Evolutionary conservation across 805 yeast species (phyloP).

Genomic region (Zygosaccharomyces bailii): DNA sequence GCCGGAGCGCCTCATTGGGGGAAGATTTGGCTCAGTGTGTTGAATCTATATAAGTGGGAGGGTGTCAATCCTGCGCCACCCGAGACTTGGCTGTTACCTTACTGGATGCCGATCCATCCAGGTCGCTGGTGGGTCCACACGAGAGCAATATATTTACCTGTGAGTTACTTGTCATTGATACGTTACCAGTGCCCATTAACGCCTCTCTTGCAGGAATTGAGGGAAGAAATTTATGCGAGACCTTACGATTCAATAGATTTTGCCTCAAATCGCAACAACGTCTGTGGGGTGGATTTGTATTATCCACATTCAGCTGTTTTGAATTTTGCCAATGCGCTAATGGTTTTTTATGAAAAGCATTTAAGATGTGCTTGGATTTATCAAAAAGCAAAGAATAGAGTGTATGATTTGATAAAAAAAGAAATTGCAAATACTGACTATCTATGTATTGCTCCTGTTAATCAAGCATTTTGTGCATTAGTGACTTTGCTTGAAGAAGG

Average conservation of each 20-base stretch:
- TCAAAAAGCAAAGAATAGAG: conserved; percentile 47
- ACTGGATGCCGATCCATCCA: conserved; percentile 79
- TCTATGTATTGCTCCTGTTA: conserved; percentile 90
- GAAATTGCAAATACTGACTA: conserved; percentile 77
- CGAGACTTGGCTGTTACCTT: conserved; percentile 87
- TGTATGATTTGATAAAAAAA: conserved; percentile 62
- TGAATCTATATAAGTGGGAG: conserved; percentile 86
- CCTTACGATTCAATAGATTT: conserved; percentile 71
- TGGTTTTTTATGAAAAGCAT: conserved; percentile 64
- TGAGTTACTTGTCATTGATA: conserved; percentile 72
- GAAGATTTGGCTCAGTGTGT: conserved; percentile 78
- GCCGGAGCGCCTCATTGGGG: conserved; percentile 96
- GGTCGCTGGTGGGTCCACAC: conserved; percentile 99
- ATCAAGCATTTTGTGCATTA: conserved; percentile 76
- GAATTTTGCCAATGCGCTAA: conserved; percentile 54
- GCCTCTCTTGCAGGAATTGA: conserved; percentile 59
- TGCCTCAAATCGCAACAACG: conserved; percentile 66
- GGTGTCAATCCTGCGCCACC: conserved; percentile 99
- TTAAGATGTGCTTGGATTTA: conserved; percentile 75
- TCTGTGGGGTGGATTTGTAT: conserved; percentile 88
- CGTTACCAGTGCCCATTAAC: conserved; percentile 54
- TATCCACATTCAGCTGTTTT: conserved; percentile 82
- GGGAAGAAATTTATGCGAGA: conserved; percentile 71
- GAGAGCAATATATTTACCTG: conserved; percentile 81
- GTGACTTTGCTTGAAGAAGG: conserved; percentile 74